Evolutionary conservation across 2,329 filamentous ascomycete species (phyloP), one percentile per base, ranked within the genome.

Genomic region (Fusarium abutilonis): DNA sequence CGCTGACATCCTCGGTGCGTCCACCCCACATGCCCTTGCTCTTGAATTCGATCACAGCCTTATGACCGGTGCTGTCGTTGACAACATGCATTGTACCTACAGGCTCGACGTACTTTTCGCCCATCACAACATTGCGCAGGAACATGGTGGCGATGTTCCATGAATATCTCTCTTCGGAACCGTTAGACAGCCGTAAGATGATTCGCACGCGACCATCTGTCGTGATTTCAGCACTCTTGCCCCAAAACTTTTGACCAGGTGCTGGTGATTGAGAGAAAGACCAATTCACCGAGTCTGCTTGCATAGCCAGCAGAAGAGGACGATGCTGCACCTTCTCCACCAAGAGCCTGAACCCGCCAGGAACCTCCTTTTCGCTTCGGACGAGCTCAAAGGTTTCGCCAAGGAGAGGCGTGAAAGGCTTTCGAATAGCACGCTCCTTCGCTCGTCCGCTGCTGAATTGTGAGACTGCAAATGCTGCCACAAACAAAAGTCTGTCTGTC

Each of bases 211-310:
- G 90, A 3, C 95, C 95, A 51, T 97, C 94, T 0, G 93, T 98
- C 59, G 91, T 95, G 61, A 99, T 87, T 76, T 99, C 95, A 3
- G 92, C 92, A 51, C 90, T 94, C 80, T 98, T 98, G 52, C 95
- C 95, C 95, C 95, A 98, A 79, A 99, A 99, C 74, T 98, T 98
- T 73, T 99, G 94, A 19, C 90, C 89, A 0, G 95, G 95, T 53
- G 90, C 89, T 0, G 95, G 92, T 5, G 90, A 91, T 73, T 98
- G 95, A 1, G 91, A 84, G 60, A 97, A 89, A 3, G 90, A 92
- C 95, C 95, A 99, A 54, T 85, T 81, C 35, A 87, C 84, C 35
- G 91, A 87, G 74, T 99, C 95, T 5, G 94, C 95, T 75, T 98
- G 93, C 79, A 93, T 94, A 6, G 95, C 95, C 71, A 98, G 86